Base-by-base conservation (phyloP, 805 yeast species). In the Lachancea sp. region DNA sequence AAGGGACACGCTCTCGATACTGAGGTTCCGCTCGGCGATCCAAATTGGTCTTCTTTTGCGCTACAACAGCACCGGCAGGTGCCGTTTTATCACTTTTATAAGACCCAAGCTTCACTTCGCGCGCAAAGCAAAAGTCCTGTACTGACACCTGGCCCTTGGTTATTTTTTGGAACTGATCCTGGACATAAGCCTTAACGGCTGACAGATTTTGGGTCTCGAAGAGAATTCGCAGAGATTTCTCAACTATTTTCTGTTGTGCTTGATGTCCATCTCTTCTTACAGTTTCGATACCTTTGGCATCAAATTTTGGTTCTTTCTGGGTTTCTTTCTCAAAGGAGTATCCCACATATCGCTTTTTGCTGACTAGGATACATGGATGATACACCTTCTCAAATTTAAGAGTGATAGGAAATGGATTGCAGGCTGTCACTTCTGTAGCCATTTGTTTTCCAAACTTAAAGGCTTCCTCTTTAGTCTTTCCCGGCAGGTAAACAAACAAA, bases 201-300 rank as follows among this genome's bases (percentile, higher is more conserved):
- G 96, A 80, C 10, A 93, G 57, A 57, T 91, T 87, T 22, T 71
- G 65, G 0, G 90, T 76, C 11, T 82, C 85, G 60, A 93, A 93
- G 2, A 93, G 63, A 0, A 78, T 70, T 30, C 84, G 68, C 3
- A 93, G 64, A 0, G 84, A 65, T 47, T 79, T 77, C 49, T 87
- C 95, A 26, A 86, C 81, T 16, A 93, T 80, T 52, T 82, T 81
- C 63, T 81, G 95, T 52, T 86, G 95, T 0, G 96, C 95, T 0
- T 95, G 95, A 20, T 90, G 84, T 0, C 98, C 98, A 64, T 93
- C 99, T 51, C 99, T 69, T 51, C 99, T 67, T 0, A 93, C 86
- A 0, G 98, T 93, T 59, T 93, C 99, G 11, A 88, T 89, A 1
- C 99, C 99, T 54, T 93, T 93, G 0, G 99, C 97, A 68, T 93